Percentiles rank a stretch among this genome's conserved stretches.
These are phyloP conservation scores for Fraxinus cuspidata DNA, from an alignment of 257 asterid species.

Conservation along the genomic window DNA sequence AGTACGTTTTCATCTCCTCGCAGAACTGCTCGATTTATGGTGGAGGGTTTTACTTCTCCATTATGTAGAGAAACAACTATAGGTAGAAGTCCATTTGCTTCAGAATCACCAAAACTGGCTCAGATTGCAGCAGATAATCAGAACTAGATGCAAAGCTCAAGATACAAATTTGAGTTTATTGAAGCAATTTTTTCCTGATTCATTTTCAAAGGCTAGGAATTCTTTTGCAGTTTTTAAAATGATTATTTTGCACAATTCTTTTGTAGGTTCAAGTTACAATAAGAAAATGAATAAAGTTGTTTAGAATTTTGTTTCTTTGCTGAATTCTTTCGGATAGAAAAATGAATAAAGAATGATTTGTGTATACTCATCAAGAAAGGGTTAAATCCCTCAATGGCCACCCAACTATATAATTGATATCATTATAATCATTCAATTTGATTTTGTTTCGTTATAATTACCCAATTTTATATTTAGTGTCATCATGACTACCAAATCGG, in stretches of 20 bases:
- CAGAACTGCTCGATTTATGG: constrained; percentile 22
- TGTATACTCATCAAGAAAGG: not conserved
- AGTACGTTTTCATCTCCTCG: constrained; percentile 40
- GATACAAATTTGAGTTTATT: not conserved
- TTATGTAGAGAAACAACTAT: constrained; percentile 16
- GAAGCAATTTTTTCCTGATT: not conserved
- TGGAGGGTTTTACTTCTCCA: constrained; percentile 12
- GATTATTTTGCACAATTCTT: not conserved
- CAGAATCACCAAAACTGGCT: not conserved
- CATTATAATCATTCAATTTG: too few relatives aligned
- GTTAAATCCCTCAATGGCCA: too few relatives aligned
- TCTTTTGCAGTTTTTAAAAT: not conserved
- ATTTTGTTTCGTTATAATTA: too few relatives aligned
- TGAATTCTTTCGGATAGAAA: not conserved
- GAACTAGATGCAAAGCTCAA: not conserved
- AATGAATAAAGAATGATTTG: not conserved
- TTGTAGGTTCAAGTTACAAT: not conserved
- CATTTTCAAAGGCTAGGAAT: not conserved
- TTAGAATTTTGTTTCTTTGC: not conserved
- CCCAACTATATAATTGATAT: too few relatives aligned
- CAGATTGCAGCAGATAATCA: not conserved
- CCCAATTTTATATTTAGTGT: too few relatives aligned
- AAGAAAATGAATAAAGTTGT: not conserved
- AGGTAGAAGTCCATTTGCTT: constrained; percentile 26
- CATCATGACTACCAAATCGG: too few relatives aligned